A percentile compares a stretch with the other conserved stretches of the same genome.
These are phyloP conservation scores for Linderina pennispora DNA, from an alignment of 192 early-diverging fungal genomes.

Conservation along the genomic window DNA sequence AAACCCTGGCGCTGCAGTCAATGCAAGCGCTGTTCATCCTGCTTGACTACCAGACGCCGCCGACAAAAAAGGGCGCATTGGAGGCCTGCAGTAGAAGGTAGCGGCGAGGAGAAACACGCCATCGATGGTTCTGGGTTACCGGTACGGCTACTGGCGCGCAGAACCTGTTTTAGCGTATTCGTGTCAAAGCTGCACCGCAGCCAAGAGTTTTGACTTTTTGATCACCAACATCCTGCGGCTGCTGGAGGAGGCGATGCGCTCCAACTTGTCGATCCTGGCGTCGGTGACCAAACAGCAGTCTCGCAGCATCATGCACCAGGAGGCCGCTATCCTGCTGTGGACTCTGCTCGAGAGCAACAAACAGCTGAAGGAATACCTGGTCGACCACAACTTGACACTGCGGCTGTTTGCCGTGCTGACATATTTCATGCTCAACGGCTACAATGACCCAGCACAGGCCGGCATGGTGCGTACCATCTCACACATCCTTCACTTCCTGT, in stretches of 20 bases:
- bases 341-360: constrained; percentile 73
- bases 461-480: constrained; percentile 65
- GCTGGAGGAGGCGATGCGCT: constrained; percentile 69
- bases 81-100: too few relatives aligned
- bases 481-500: constrained; percentile 51
- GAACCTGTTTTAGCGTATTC: constrained; percentile 76
- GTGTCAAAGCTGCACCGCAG: constrained; percentile 72
- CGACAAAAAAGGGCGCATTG: constrained; percentile 3
- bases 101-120: constrained; percentile 18
- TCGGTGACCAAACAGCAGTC: constrained; percentile 34
- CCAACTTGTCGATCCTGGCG: constrained; percentile 34
- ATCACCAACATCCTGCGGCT: constrained; percentile 73
- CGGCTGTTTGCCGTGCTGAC: constrained; percentile 32
- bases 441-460: constrained; percentile 35
- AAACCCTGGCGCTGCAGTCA: constrained; percentile 66
- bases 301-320: constrained; percentile 41
- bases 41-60: constrained; percentile 61
- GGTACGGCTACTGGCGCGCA: constrained; percentile 38
- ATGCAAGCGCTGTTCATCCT: constrained; percentile 56
- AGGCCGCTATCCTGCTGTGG: constrained; percentile 83
- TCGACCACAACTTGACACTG: constrained; percentile 41
- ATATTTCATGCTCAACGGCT: constrained; percentile 44
- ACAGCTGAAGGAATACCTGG: constrained; percentile 34
- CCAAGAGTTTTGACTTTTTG: constrained; percentile 79
- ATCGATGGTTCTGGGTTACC: constrained; percentile 27